Conservation (phyloP, 768 basidiomycete species). For the Boletus reticulatus region DNA sequence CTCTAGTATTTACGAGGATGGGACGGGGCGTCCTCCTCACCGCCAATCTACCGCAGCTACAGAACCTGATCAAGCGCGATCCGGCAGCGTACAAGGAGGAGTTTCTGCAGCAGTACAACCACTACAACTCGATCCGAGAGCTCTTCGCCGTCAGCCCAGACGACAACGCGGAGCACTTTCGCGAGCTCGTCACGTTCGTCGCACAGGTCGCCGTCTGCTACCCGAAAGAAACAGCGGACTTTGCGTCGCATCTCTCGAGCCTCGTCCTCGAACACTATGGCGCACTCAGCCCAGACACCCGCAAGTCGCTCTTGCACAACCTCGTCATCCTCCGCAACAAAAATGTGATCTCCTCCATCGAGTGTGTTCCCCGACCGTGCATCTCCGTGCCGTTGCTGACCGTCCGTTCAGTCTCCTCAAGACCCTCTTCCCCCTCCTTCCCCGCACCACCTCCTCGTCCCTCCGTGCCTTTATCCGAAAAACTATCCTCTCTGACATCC, state of each 20-base stretch:
- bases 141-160: constrained; percentile 81
- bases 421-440: constrained; percentile 90
- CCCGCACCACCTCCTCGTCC: constrained; percentile 85
- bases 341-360: constrained; percentile 86
- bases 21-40: constrained; percentile 52
- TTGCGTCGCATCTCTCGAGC: constrained; percentile 75
- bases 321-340: constrained; percentile 93
- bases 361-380: constrained; percentile 50
- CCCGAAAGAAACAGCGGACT: constrained; percentile 83
- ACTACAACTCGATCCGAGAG: constrained; percentile 84
- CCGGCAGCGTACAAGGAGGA: constrained; percentile 90
- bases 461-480: constrained; percentile 85
- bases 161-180: constrained; percentile 82
- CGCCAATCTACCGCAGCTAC: constrained; percentile 90
- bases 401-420: constrained; percentile 65
- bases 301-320: constrained; percentile 84
- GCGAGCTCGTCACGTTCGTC: constrained; percentile 88
- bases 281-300: constrained; percentile 72
- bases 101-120: constrained; percentile 95
- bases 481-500: constrained; percentile 92
- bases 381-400: constrained; percentile 3
- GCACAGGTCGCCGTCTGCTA: constrained; percentile 81
- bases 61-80: constrained; percentile 96
- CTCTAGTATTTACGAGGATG: not conserved
- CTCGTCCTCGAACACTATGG: constrained; percentile 80